Base-by-base conservation (phyloP, 2,329 filamentous ascomycete species). In the Cryoendolithus antarcticus region DNA sequence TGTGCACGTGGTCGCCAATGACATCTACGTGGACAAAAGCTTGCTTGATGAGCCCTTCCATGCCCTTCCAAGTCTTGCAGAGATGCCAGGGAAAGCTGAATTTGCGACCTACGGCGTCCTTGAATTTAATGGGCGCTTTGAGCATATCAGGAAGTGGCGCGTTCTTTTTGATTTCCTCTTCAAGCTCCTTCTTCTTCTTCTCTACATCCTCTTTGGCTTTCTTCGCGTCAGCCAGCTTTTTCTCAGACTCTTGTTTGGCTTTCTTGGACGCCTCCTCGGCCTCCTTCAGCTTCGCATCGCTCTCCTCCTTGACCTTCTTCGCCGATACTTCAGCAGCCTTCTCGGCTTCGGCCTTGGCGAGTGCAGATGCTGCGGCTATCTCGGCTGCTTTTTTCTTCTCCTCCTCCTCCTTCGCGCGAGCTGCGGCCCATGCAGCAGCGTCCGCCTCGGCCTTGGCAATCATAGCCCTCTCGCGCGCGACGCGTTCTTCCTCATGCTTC, bases 101-200 rank as follows among this genome's bases (percentile, higher is more conserved):
- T 60, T 93, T 93, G 48, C 88, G 74, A 21, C 85, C 84, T n/a
- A 95, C 77, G 1, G 86, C 86, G 57, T 95, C 88, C 62, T 93
- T 93, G 65, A 93, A 93, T 49, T 80, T 80, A 58, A 94, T 84
- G 2, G 83, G 84, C 34, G 77, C 69, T 58, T 85, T 82, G 48
- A 70, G 69, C 39, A 69, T 66, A 10, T 72, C 67, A 2, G 69
- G 64, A 54, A 53, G 64, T 43, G 50, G 70, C 60, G 48, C 65
- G 37, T 62, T 63, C 37, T 66, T 67, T 32, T 61, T 63, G 3
- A 60, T 59, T 44, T 67, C 66, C 35, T 63, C 64, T 43, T 68
- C 65, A 4, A 63, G 59, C 32, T 63, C 65, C 46, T 65, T 62
- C 40, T 67, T 67, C 37, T 62, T 63, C 50, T 63, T 62, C 35